These are phyloP conservation scores for Pseudogymnoascus sp. DNA, from an alignment of 2,329 filamentous ascomycete genomes.

Conservation along the genomic window DNA sequence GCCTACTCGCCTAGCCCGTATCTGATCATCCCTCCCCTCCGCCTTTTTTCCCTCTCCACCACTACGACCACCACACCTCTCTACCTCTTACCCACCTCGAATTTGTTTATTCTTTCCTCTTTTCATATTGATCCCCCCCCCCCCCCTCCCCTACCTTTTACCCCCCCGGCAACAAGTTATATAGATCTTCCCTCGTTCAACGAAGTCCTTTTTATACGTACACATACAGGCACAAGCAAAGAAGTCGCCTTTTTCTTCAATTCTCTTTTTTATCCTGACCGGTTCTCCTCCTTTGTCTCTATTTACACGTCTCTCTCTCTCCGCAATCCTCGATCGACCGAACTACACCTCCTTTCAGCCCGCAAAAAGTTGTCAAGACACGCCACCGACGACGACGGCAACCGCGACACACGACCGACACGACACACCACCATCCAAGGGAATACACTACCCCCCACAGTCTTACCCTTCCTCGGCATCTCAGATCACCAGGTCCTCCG, in stretches of 20 bases:
- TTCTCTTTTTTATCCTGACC: background rate
- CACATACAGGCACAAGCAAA: conserved; percentile 13
- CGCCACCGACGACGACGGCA: background rate
- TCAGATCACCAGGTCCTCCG: conserved; percentile 8
- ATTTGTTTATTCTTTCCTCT: background rate
- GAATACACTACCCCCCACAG: background rate
- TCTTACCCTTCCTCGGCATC: conserved; percentile 15
- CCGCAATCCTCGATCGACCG: background rate
- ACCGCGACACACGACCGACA: background rate
- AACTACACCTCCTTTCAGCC: background rate
- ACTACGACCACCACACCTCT: background rate
- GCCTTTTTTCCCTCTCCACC: background rate
- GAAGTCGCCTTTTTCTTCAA: conserved; percentile 10
- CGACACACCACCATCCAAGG: background rate
- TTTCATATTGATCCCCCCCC: background rate
- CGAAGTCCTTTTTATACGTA: conserved; percentile 8
- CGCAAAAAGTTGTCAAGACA: background rate
- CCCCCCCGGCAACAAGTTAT: background rate
- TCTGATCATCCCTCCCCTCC: background rate
- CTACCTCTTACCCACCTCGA: background rate
- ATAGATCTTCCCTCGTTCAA: background rate
- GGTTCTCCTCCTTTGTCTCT: background rate
- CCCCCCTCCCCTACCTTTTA: background rate
- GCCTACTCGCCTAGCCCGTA: background rate
- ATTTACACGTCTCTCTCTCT: background rate